phyloP scores from a whole-genome alignment of 148 eudicot genomes.

The Rhododendron molle region DNA sequence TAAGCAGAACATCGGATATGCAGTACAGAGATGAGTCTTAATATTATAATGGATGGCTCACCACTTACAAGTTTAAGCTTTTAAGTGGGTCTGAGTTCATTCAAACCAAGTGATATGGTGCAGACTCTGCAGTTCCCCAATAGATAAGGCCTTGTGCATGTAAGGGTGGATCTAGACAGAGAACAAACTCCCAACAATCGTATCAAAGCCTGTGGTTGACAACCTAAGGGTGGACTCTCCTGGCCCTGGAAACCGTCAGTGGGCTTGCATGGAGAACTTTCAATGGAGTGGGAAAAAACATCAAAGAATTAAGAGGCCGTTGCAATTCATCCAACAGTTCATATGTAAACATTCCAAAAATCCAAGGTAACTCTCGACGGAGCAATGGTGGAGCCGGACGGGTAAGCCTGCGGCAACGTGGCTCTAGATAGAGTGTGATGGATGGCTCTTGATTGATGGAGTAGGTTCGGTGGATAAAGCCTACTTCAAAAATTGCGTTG shows the following conservation, averaged over 20 bases:
- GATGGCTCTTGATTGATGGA: not conserved
- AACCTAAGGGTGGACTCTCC: not conserved
- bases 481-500: not conserved
- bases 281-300: not conserved
- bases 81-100: not conserved
- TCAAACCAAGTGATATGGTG: not conserved
- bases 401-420: not conserved
- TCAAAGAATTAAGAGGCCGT: not conserved
- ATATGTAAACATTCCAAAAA: not conserved
- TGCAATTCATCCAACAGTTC: not conserved
- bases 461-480: not conserved
- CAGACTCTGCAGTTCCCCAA: not conserved
- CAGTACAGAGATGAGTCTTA: not conserved
- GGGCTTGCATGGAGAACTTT: not conserved
- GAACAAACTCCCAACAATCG: not conserved
- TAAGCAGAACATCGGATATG: not conserved
- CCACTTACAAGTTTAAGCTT: not conserved
- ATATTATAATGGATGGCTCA: not conserved
- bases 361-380: not conserved
- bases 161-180: not conserved
- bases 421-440: not conserved
- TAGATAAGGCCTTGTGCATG: not conserved
- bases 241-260: not conserved
- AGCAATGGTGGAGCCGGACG: not conserved
- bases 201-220: not conserved